A percentile compares a stretch with the other conserved stretches of the same genome.
Evolutionary conservation across 2,329 filamentous ascomycete genomes (phyloP).

Genomic region (Arachnopeziza araneosa): DNA sequence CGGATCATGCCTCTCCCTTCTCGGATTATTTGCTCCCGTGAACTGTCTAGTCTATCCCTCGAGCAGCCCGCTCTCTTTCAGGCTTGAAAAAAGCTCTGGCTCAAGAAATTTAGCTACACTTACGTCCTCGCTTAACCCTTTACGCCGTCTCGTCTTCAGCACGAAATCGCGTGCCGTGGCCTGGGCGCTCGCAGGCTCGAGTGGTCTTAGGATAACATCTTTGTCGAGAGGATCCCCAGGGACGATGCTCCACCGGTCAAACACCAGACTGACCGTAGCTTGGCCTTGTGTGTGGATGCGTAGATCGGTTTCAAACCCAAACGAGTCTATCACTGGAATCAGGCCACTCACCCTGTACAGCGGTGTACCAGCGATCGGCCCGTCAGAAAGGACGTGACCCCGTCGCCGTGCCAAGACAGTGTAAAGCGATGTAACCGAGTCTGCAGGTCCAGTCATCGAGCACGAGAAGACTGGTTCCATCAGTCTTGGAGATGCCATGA

Average conservation of each 20-base stretch:
- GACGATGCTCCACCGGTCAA: conserved; percentile 94
- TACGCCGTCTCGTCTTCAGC: conserved; percentile 86
- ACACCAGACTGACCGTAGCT: conserved; percentile 84
- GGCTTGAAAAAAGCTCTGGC: conserved; percentile 81
- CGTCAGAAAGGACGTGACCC: conserved; percentile 91
- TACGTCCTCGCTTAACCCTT: conserved; percentile 92
- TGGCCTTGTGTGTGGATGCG: conserved; percentile 93
- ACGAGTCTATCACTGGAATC: conserved; percentile 93
- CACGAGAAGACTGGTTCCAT: conserved; percentile 97
- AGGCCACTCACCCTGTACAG: conserved; percentile 87
- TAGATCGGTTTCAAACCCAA: conserved; percentile 96
- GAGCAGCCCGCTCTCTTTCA: conserved; percentile 84
- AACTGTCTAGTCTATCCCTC: conserved; percentile 42
- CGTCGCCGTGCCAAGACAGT: conserved; percentile 83
- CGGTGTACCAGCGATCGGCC: conserved; percentile 88
- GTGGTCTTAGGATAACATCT: conserved; percentile 71
- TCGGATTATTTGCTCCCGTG: not conserved
- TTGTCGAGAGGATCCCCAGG: conserved; percentile 92
- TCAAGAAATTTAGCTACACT: conserved; percentile 95
- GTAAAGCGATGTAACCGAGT: conserved; percentile 83
- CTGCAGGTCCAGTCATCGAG: conserved; percentile 86
- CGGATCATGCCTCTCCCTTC: not conserved
- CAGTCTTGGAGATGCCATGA: conserved; percentile 91
- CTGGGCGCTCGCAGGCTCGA: conserved; percentile 84
- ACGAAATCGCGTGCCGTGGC: conserved; percentile 94